Evolutionary conservation across 208 protist genomes (phyloP).

Genomic region (Naegleria lovaniensis): DNA sequence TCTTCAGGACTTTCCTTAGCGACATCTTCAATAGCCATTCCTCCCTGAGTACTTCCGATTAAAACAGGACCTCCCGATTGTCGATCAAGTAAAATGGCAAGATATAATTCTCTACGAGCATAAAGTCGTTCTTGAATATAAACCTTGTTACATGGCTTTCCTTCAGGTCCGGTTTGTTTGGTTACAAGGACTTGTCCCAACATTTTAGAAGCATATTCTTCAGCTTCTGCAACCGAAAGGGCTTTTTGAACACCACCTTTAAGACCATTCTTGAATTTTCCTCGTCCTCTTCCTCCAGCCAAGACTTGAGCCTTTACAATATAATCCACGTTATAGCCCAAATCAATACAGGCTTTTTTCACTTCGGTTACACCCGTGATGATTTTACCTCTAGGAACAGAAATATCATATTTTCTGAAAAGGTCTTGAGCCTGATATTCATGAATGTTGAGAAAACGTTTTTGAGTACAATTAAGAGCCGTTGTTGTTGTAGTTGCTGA

Average conservation of each 20-base stretch:
- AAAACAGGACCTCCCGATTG: slow-evolving; percentile 76
- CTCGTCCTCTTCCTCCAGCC: slow-evolving; percentile 96
- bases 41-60: slow-evolving; percentile 83
- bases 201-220: slow-evolving; percentile 85
- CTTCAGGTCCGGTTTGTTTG: slow-evolving; percentile 95
- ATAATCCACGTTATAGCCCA: slow-evolving; percentile 54
- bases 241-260: slow-evolving; percentile 72
- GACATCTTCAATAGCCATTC: slow-evolving; percentile 97
- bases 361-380: background rate
- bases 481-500: too few relatives aligned
- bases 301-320: slow-evolving; percentile 98
- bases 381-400: background rate
- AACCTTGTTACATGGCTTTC: slow-evolving; percentile 77
- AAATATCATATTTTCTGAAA: background rate
- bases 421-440: slow-evolving; percentile 25
- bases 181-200: slow-evolving; percentile 94
- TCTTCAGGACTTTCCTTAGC: slow-evolving; percentile 83
- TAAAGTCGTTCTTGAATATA: slow-evolving; percentile 75
- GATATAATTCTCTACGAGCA: slow-evolving; percentile 85
- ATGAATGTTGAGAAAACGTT: slow-evolving; percentile 17
- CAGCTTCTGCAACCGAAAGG: slow-evolving; percentile 65
- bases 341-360: background rate
- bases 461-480: slow-evolving; percentile 3
- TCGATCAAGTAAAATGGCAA: slow-evolving; percentile 95
- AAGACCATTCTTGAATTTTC: slow-evolving; percentile 93